Evolutionary conservation across 2,329 filamentous ascomycete species (phyloP).

Genomic region (Ascocoryne sarcoides): DNA sequence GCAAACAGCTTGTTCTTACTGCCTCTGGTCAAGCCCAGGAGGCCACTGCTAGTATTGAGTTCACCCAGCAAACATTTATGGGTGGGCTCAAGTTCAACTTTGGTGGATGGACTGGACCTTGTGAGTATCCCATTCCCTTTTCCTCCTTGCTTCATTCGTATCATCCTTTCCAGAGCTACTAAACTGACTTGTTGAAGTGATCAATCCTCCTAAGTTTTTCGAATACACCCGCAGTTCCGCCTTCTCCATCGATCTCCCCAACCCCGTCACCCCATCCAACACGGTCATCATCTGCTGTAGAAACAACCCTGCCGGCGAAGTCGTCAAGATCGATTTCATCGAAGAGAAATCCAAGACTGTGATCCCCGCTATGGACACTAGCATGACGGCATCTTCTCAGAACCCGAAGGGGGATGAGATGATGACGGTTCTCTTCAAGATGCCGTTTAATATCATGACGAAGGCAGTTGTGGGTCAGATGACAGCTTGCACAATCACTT

Average conservation of each 20-base stretch:
- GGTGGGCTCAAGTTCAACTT: background rate
- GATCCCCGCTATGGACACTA: background rate
- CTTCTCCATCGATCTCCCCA: background rate
- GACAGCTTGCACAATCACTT: background rate
- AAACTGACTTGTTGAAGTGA: no score
- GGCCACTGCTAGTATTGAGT: background rate
- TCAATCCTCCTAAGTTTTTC: background rate
- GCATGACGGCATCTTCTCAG: background rate
- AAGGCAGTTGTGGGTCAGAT: background rate
- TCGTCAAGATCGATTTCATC: background rate
- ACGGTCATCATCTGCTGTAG: background rate
- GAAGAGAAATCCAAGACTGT: background rate
- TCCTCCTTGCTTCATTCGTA: no score
- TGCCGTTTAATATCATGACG: background rate
- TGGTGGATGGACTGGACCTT: background rate
- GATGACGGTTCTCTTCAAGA: background rate
- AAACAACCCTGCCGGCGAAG: background rate
- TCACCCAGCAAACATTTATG: background rate
- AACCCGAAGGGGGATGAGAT: background rate
- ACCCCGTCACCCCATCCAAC: background rate
- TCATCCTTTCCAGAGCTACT: no score
- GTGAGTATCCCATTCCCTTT: no score
- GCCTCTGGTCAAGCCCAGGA: background rate
- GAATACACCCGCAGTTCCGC: background rate
- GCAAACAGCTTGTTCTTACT: background rate